These are phyloP conservation scores for Curvularia verruculosa DNA, from an alignment of 2,329 filamentous ascomycete species.

Conservation along the genomic window DNA sequence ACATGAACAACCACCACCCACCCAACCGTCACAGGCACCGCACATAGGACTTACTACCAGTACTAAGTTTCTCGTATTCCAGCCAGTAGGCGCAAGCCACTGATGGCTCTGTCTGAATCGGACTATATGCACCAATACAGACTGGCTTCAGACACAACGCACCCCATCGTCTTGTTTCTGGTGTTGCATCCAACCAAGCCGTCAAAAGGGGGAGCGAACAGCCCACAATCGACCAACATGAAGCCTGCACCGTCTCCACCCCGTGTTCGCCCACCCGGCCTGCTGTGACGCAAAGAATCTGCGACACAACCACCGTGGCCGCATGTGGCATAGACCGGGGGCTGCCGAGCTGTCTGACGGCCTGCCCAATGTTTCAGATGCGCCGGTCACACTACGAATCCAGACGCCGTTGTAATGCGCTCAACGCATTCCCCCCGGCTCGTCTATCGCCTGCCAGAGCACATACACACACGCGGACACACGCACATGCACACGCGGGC, in stretches of 20 bases:
- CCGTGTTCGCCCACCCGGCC: slow-evolving; percentile 10
- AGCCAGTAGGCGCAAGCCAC: not conserved
- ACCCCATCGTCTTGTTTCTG: slow-evolving; percentile 1
- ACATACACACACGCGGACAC: too few relatives aligned
- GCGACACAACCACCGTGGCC: slow-evolving; percentile 19
- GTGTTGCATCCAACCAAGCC: not conserved
- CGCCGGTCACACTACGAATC: slow-evolving; percentile 8
- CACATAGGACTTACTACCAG: not conserved
- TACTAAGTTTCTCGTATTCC: not conserved
- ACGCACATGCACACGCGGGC: not conserved
- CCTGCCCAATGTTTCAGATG: slow-evolving; percentile 21
- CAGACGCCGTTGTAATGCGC: slow-evolving; percentile 13
- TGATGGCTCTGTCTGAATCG: not conserved
- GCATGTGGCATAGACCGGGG: slow-evolving; percentile 11
- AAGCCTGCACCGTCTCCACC: slow-evolving; percentile 25
- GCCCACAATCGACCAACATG: slow-evolving; percentile 9
- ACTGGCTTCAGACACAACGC: slow-evolving; percentile 14
- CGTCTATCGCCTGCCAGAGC: not conserved
- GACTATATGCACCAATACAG: slow-evolving; percentile 1
- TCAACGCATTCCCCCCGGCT: slow-evolving; percentile 5
- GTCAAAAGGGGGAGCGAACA: not conserved
- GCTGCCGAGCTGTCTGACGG: slow-evolving; percentile 15
- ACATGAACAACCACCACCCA: not conserved
- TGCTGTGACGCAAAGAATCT: slow-evolving; percentile 18
- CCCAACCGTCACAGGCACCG: not conserved